Evolutionary conservation across 139 green algal species (phyloP), one percentile per base, ranked within the genome.

Genomic region (Pleodorina starrii): DNA sequence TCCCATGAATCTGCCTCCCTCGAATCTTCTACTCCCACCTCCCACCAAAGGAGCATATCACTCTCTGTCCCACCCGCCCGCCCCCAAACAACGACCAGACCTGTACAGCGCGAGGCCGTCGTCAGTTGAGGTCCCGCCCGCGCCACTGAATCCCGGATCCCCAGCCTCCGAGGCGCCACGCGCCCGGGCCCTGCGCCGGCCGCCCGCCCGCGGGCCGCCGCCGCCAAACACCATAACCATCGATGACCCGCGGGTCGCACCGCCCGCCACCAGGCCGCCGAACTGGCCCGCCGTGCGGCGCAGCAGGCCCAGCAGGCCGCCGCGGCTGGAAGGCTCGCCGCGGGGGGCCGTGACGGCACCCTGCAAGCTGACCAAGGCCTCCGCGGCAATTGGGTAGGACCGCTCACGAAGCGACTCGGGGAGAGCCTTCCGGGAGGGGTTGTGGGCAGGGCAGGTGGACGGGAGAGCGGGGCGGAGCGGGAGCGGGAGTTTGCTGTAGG

Each of bases 241-340:
- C n/a, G n/a, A 76, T 19, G 68, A 29, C 21, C 72, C 72, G 3
- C 72, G 72, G 42, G 72, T 80, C 16, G 69, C 36, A n/a, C 69
- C 69, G 36, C 69, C 40, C 36, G 69, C 35, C 51, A 54, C 40
- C 6, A 40, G 17, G 23, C 54, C 51, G 19, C 78, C 78, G 1
- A 87, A 25, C 35, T 66, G 60, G 0, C 80, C 80, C 5, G 80
- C 82, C 19, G 44, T 88, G 44, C 82, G 82, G 21, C 82, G 44
- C 43, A 88, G 66, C 35, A 79, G 21, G 19, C 25, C 82, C 44
- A 88, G 32, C 48, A 89, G 84, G 48, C 84, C 84, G 36, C 69
- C 48, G 7, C 84, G 69, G 17, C 48, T 43, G 19, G 76, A 38
- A 32, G 27, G 1, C 0, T 44, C 50, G 16, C 43, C 69, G 2